Evolutionary conservation across 257 asterid species (phyloP).

Genomic region (Perilla frutescens): DNA sequence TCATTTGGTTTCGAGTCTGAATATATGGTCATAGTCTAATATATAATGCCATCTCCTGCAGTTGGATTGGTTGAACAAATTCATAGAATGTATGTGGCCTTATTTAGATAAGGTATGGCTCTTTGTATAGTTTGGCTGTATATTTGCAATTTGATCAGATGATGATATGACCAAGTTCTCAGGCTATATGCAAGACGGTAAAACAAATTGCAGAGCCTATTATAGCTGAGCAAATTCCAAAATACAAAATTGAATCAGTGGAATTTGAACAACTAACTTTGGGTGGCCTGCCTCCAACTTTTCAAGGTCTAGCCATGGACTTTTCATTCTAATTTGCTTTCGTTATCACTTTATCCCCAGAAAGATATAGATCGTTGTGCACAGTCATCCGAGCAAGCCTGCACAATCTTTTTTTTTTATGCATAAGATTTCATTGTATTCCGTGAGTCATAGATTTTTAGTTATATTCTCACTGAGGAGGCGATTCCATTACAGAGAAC

Average conservation of each 20-base stretch:
- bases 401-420: neutral
- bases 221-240: conserved; percentile 82
- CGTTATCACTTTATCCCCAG: neutral
- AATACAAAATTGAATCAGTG: conserved; percentile 76
- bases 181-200: conserved; percentile 83
- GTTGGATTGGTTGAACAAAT: conserved; percentile 96
- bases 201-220: conserved; percentile 76
- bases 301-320: conserved; percentile 66
- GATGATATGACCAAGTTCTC: conserved; percentile 35
- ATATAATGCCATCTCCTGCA: conserved; percentile 39
- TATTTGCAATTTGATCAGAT: neutral
- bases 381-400: neutral
- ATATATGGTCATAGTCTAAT: neutral
- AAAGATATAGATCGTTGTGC: too few species aligned
- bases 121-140: neutral
- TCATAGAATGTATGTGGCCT: conserved; percentile 89
- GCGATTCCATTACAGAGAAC: too few species aligned
- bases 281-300: conserved; percentile 80
- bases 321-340: conserved; percentile 2
- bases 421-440: neutral
- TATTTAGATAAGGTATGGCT: conserved; percentile 77
- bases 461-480: too few species aligned
- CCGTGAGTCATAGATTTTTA: too few species aligned
- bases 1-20: neutral
- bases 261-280: conserved; percentile 72